A percentile compares a stretch with the other conserved stretches of the same genome.
Conservation (phyloP, 2,329 filamentous ascomycete genomes). For the Rhexocercosporidium sp. region DNA sequence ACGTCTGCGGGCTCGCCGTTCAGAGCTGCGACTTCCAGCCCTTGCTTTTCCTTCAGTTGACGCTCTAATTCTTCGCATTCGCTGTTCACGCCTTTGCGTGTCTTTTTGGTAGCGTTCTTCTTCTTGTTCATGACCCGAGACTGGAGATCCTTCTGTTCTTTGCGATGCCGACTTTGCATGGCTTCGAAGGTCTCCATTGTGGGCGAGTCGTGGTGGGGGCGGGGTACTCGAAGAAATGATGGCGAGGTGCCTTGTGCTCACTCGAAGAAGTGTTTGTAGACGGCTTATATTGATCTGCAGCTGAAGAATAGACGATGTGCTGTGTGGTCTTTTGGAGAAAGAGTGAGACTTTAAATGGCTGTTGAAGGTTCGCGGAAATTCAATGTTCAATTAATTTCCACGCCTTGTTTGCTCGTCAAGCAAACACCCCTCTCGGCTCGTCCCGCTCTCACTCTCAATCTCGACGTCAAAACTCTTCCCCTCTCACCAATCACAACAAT, state of each 20-base stretch:
- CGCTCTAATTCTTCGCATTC: slow-evolving; percentile 77
- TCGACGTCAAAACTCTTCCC: neutral
- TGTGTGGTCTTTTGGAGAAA: neutral
- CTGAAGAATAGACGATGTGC: neutral
- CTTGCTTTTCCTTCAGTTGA: slow-evolving; percentile 69
- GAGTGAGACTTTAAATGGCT: neutral
- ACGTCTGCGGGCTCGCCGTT: slow-evolving; percentile 12
- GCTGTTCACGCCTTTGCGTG: slow-evolving; percentile 73
- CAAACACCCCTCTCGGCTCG: neutral
- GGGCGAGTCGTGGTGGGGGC: slow-evolving; percentile 1
- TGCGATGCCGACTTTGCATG: slow-evolving; percentile 79
- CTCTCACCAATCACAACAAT: slow-evolving; percentile 7
- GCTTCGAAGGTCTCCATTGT: slow-evolving; percentile 69
- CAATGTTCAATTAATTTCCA: neutral
- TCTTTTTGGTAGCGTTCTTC: slow-evolving; percentile 93
- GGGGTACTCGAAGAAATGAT: neutral
- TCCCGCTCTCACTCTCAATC: neutral
- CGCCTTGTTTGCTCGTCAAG: neutral
- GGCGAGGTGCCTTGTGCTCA: neutral
- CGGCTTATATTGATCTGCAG: no score
- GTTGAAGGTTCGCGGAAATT: neutral
- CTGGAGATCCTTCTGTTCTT: slow-evolving; percentile 87
- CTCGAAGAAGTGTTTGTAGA: neutral
- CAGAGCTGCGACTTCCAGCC: slow-evolving; percentile 39
- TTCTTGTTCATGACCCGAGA: slow-evolving; percentile 91